phyloP scores from a whole-genome alignment of 108 stramenopile genomes.

The Bacterosira constricta region DNA sequence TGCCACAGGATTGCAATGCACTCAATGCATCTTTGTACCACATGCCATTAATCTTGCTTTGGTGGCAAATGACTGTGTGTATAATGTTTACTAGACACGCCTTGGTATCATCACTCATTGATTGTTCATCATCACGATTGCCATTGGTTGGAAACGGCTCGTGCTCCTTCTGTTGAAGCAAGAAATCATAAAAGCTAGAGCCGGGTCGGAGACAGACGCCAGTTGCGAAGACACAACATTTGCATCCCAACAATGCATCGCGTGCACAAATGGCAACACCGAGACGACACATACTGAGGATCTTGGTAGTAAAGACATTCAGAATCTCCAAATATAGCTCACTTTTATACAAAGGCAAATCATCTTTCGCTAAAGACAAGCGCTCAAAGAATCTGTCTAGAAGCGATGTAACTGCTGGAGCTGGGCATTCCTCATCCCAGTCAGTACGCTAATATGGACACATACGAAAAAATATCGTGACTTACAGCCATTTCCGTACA shows the following conservation, averaged over 20 bases:
- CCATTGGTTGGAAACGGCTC: neutral
- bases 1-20: neutral
- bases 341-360: too few species aligned
- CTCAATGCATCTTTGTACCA: conserved; percentile 22
- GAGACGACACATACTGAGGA: too few species aligned
- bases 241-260: neutral
- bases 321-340: too few species aligned
- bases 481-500: neutral
- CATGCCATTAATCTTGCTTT: neutral
- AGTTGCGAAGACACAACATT: neutral
- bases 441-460: conserved; percentile 5
- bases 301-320: too few species aligned
- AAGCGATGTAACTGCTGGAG: neutral
- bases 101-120: neutral
- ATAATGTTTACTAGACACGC: conserved; percentile 6
- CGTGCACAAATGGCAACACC: conserved; percentile 20
- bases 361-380: too few species aligned
- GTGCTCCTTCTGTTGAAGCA: neutral
- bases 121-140: too few species aligned
- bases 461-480: conserved; percentile 15
- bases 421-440: conserved; percentile 11
- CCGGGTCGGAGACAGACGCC: conserved; percentile 5
- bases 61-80: conserved; percentile 13
- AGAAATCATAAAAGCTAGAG: neutral
- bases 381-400: too few species aligned